phyloP scores from a whole-genome alignment of 305 asterid species.

The Caryopteris hybrid region DNA sequence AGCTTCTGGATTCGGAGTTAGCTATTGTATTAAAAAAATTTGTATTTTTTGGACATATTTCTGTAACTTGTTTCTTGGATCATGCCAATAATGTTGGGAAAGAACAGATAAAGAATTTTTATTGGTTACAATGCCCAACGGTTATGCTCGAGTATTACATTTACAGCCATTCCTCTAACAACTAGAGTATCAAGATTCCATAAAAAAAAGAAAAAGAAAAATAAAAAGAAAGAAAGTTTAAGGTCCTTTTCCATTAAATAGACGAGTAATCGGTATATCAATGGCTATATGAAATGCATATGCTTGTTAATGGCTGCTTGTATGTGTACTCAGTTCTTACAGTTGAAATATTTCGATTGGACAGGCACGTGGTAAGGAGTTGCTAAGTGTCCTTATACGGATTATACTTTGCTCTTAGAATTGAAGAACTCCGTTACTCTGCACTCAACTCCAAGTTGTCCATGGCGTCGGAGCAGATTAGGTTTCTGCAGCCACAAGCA shows the following conservation, averaged over 20 bases:
- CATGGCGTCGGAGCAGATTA: slow-evolving; percentile 54
- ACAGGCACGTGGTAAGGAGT: slow-evolving; percentile 19
- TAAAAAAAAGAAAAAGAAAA: too few relatives aligned
- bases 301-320: slow-evolving; percentile 2
- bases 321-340: slow-evolving; percentile 1
- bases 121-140: neutral
- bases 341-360: slow-evolving; percentile 3
- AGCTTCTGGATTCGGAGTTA: slow-evolving; percentile 16
- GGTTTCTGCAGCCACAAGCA: slow-evolving; percentile 50
- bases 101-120: neutral
- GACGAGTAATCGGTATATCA: neutral
- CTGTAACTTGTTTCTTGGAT: neutral
- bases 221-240: too few relatives aligned
- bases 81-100: slow-evolving; percentile 4
- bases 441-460: slow-evolving; percentile 15
- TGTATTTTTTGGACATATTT: neutral
- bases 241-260: neutral
- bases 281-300: neutral
- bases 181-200: neutral
- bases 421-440: neutral
- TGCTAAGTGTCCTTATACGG: neutral
- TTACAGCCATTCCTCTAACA: too few relatives aligned
- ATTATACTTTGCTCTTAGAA: neutral
- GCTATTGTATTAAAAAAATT: slow-evolving; percentile 3
- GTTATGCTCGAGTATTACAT: neutral